Percentiles rank a stretch among this genome's conserved stretches.
Evolutionary conservation across 2,329 filamentous ascomycete genomes (phyloP).

Genomic region (Rhynchosporium agropyri): DNA sequence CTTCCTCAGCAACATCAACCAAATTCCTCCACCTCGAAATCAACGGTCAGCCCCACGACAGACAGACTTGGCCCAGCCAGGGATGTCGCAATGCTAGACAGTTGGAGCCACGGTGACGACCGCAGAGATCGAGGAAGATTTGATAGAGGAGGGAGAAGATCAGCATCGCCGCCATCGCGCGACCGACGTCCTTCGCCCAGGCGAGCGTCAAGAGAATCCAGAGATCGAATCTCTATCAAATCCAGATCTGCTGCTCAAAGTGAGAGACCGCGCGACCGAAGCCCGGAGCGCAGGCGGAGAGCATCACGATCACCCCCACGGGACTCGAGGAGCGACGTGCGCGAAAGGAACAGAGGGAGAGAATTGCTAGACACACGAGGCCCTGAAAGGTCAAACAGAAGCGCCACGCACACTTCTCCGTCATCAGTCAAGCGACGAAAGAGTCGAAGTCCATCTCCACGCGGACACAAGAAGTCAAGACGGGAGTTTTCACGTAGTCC

Average conservation of each 20-base stretch:
- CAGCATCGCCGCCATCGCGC: constrained; percentile 44
- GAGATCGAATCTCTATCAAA: constrained; percentile 40
- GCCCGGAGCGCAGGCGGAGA: constrained; percentile 39
- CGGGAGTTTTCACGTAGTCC: constrained; percentile 40
- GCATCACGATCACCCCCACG: constrained; percentile 38
- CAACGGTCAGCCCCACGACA: constrained; percentile 9
- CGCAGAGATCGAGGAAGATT: constrained; percentile 48
- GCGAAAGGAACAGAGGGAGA: constrained; percentile 43
- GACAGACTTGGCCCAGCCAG: constrained; percentile 28
- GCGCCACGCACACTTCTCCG: constrained; percentile 38
- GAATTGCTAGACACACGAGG: constrained; percentile 43
- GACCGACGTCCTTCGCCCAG: constrained; percentile 43
- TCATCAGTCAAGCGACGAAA: constrained; percentile 42
- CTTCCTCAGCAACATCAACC: background rate
- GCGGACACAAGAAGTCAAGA: constrained; percentile 41
- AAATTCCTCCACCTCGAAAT: background rate
- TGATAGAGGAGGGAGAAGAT: constrained; percentile 46
- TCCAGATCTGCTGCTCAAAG: constrained; percentile 34
- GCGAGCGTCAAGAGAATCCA: constrained; percentile 36
- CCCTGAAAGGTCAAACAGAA: constrained; percentile 40
- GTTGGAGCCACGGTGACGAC: constrained; percentile 47
- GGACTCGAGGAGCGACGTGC: constrained; percentile 40
- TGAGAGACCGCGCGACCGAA: constrained; percentile 39
- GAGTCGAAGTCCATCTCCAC: constrained; percentile 42
- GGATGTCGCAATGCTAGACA: constrained; percentile 49